These are phyloP conservation scores for Syncephalastrum contaminatum DNA, from an alignment of 371 early-diverging fungal genomes.

Conservation along the genomic window DNA sequence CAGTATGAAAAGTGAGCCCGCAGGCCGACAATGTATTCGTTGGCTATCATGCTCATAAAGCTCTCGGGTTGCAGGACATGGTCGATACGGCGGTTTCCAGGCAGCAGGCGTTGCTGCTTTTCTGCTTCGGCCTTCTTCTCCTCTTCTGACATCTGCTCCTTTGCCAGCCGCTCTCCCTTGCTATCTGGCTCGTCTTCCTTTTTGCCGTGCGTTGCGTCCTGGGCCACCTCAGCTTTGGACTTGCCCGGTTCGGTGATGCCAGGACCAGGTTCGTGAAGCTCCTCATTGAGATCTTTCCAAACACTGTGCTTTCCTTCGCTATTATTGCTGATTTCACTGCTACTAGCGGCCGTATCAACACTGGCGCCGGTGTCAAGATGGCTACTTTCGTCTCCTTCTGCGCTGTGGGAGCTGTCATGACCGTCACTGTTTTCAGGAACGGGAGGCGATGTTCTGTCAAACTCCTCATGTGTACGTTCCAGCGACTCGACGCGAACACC, in stretches of 20 bases:
- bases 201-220: slow-evolving; percentile 29
- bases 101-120: slow-evolving; percentile 8
- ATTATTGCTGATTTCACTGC: background rate
- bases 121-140: slow-evolving; percentile 15
- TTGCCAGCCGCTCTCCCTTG: background rate
- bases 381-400: background rate
- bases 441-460: background rate
- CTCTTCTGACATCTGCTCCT: background rate
- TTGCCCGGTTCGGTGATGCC: slow-evolving; percentile 34
- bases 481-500: slow-evolving; percentile 29
- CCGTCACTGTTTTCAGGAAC: background rate
- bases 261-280: slow-evolving; percentile 36
- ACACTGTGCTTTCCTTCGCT: slow-evolving; percentile 16
- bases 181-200: background rate
- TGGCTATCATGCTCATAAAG: slow-evolving; percentile 48
- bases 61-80: slow-evolving; percentile 47
- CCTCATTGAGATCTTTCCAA: slow-evolving; percentile 32
- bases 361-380: background rate
- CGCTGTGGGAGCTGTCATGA: background rate
- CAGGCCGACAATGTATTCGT: slow-evolving; percentile 47
- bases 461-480: slow-evolving; percentile 17
- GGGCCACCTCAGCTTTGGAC: slow-evolving; percentile 30
- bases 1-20: slow-evolving; percentile 54
- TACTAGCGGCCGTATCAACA: background rate
- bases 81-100: slow-evolving; percentile 29